phyloP scores from a whole-genome alignment of 192 early-diverging fungal species.

The Chytriomyces sp. region DNA sequence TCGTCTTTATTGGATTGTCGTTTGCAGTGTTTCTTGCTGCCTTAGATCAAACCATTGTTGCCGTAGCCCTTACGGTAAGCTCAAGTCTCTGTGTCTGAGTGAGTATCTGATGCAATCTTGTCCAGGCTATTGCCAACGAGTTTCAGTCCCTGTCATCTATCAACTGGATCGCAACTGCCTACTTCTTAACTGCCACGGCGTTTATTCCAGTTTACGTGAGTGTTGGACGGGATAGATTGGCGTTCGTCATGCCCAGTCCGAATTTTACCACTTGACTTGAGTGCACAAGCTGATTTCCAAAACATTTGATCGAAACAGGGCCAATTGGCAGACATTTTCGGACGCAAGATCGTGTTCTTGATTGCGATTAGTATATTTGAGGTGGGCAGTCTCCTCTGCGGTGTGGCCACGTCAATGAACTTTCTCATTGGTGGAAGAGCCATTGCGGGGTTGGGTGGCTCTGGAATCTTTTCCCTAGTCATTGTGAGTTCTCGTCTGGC shows the following conservation, averaged over 20 bases:
- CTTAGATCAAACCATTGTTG: slow-evolving; percentile 32
- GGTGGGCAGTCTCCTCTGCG: slow-evolving; percentile 77
- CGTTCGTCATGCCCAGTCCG: not conserved
- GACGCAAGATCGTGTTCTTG: slow-evolving; percentile 71
- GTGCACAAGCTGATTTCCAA: not conserved
- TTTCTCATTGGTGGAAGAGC: slow-evolving; percentile 72
- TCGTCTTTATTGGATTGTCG: slow-evolving; percentile 11
- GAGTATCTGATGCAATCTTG: not conserved
- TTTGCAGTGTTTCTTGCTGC: slow-evolving; percentile 45
- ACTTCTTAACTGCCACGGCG: slow-evolving; percentile 58
- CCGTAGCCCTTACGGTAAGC: not conserved
- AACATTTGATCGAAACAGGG: slow-evolving; percentile 56
- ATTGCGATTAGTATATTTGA: slow-evolving; percentile 73
- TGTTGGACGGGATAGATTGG: not conserved
- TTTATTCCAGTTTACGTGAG: slow-evolving; percentile 57
- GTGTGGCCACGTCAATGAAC: slow-evolving; percentile 54
- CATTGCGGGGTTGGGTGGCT: slow-evolving; percentile 74
- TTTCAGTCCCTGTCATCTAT: slow-evolving; percentile 25
- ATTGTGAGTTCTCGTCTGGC: no score
- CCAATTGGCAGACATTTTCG: slow-evolving; percentile 88
- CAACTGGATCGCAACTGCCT: slow-evolving; percentile 33
- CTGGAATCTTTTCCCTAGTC: slow-evolving; percentile 74
- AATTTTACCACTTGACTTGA: not conserved
- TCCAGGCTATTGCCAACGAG: slow-evolving; percentile 35
- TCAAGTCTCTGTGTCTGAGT: not conserved